Conservation (phyloP, 2,329 filamentous ascomycete genomes). For the Fusarium poae region DNA sequence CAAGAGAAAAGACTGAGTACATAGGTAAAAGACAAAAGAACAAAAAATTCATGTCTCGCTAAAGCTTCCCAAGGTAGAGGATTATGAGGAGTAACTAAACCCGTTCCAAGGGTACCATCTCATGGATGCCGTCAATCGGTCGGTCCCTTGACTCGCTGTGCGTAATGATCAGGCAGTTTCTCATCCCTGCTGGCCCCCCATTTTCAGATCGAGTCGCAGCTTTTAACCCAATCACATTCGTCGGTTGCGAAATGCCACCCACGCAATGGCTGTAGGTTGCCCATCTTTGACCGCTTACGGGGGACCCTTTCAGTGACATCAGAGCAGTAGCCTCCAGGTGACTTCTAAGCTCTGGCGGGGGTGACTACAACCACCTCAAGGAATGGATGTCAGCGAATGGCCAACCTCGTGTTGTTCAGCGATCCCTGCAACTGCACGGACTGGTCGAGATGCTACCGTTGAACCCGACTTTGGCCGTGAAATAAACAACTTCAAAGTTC, state of each 20-base stretch:
- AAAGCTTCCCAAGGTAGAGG: slow-evolving; percentile 21
- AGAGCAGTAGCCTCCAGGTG: slow-evolving; percentile 31
- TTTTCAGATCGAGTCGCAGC: slow-evolving; percentile 37
- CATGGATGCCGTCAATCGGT: slow-evolving; percentile 20
- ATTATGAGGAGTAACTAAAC: slow-evolving; percentile 22
- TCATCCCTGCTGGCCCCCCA: slow-evolving; percentile 11
- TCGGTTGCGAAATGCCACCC: slow-evolving; percentile 26
- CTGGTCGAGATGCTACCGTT: slow-evolving; percentile 2
- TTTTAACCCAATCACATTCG: slow-evolving; percentile 26
- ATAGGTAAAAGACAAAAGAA: slow-evolving; percentile 10
- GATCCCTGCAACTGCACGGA: slow-evolving; percentile 23
- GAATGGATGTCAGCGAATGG: slow-evolving; percentile 40
- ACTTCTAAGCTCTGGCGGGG: slow-evolving; percentile 22
- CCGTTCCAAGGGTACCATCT: slow-evolving; percentile 34
- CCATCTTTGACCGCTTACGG: slow-evolving; percentile 10
- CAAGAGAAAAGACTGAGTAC: not conserved
- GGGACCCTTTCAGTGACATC: slow-evolving; percentile 37
- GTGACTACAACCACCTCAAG: slow-evolving; percentile 7
- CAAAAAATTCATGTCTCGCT: slow-evolving; percentile 30
- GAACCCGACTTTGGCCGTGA: slow-evolving; percentile 41
- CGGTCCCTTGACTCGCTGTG: slow-evolving; percentile 30
- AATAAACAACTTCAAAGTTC: slow-evolving; percentile 16
- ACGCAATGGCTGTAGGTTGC: slow-evolving; percentile 13
- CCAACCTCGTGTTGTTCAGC: slow-evolving; percentile 40
- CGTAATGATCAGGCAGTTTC: slow-evolving; percentile 43